phyloP scores from a whole-genome alignment of 352 stramenopile species.

The Pythium inflatum region DNA sequence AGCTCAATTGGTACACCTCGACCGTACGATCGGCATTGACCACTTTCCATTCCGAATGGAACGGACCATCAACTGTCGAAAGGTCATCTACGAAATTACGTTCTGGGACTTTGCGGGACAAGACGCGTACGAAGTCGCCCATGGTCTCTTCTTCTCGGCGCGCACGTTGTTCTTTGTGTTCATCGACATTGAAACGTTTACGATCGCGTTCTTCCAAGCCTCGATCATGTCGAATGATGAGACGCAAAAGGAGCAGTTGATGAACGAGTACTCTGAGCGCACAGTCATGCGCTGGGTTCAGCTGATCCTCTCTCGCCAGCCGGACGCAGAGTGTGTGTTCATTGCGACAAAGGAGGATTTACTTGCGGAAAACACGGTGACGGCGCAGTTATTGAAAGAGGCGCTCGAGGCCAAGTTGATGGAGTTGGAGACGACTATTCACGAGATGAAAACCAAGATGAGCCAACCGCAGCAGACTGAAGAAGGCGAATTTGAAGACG shows the following conservation, averaged over 20 bases:
- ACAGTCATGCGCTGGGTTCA: conserved; percentile 10
- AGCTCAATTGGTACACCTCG: background rate
- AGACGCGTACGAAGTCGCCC: conserved; percentile 10
- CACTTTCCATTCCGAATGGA: background rate
- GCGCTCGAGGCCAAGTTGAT: background rate
- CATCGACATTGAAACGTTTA: conserved; percentile 4
- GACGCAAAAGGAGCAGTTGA: background rate
- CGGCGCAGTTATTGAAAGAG: background rate
- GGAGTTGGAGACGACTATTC: background rate
- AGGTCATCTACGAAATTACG: conserved; percentile 23
- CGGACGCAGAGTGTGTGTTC: conserved; percentile 24
- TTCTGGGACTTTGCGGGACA: conserved; percentile 26
- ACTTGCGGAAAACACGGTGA: background rate
- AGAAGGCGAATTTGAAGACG: background rate
- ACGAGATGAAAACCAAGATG: background rate
- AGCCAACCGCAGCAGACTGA: too few species aligned
- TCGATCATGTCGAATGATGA: background rate
- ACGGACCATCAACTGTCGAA: too few species aligned
- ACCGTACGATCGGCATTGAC: background rate
- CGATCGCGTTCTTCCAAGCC: background rate
- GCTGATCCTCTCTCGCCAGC: conserved; percentile 3
- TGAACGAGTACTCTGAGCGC: conserved; percentile 16
- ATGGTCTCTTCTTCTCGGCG: conserved; percentile 23
- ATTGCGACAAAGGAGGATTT: conserved; percentile 18
- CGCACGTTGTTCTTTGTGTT: conserved; percentile 21